Evolutionary conservation across 257 asterid genomes (phyloP), one percentile per base, ranked within the genome.

Genomic region (Misopates orontium): DNA sequence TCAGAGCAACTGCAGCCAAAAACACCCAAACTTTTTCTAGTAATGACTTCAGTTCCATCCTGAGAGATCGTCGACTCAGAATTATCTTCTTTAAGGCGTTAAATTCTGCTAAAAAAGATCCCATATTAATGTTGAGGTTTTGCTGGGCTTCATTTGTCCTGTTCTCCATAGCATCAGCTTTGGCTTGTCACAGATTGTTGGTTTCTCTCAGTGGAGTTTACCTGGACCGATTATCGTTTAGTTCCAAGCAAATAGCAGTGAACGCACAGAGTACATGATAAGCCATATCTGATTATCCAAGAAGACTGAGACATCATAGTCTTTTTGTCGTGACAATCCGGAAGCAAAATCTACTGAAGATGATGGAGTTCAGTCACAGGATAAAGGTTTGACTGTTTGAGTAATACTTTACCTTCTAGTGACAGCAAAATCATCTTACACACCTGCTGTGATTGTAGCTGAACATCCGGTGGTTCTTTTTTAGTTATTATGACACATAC

Each of bases 21-120:
- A 55, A 73, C 67, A 51, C 60, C 17, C 74, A 62, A 56, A 58
- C 48, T 20, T 77, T 76, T 21, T 69, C 84, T 0, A 50, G 63
- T 42, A 40, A 64, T 5, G 85, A 85, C 48, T 81, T 75, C 49
- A 63, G 71, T 60, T 65, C 84, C 62, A 52, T 85, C 69, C 64
- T 87, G 20, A 74, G 68, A 73, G 99, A 93, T 74, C 91, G 97
- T n/a, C 84, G 99, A 51, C 83, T 90, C 24, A 86, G 77, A 84
- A 82, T 90, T 57, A 90, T 93, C 75, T 78, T 85, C 67, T 74
- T 72, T 61, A 93, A 83, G 67, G 78, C 83, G 40, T 64, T 87
- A 45, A 62, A 71, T 66, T 86, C 97, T 67, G 90, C 85, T 12
- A 84, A 78, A 83, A 86, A 74, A 79, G 78, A 84, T 64, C 95